Evolutionary conservation across 306 rosid species (phyloP).

Genomic region (Mimosa bimucronata): DNA sequence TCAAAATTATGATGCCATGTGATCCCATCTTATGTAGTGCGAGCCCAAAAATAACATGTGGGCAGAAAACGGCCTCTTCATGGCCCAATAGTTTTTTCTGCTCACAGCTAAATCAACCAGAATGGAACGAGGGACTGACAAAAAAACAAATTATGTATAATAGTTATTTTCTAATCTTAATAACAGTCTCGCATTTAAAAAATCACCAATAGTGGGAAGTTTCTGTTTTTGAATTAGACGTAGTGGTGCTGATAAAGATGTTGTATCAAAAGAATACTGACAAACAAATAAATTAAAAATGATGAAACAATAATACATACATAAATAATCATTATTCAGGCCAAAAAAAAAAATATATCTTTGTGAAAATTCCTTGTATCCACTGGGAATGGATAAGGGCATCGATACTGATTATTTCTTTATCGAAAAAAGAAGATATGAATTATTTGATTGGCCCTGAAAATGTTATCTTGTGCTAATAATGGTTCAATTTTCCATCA

Average conservation of each 20-base stretch:
- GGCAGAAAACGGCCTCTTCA: neutral
- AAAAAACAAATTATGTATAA: neutral
- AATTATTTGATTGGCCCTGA: neutral
- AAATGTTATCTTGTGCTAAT: neutral
- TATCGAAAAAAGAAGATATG: too few relatives aligned
- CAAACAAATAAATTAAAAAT: neutral
- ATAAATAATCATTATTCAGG: neutral
- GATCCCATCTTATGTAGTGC: neutral
- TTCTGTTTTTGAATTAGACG: neutral
- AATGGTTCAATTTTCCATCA: neutral
- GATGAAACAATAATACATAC: neutral
- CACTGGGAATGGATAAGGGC: neutral
- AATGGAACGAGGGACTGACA: neutral
- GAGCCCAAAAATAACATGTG: neutral
- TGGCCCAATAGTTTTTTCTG: neutral
- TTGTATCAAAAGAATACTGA: neutral
- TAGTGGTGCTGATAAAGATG: neutral
- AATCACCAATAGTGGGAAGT: neutral
- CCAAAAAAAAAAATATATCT: neutral
- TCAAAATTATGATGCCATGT: neutral
- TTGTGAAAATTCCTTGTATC: neutral
- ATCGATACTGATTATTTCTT: neutral
- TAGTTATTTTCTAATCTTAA: neutral
- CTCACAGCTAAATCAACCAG: neutral
- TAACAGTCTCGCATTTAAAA: too few relatives aligned